Evolutionary conservation across 495 filamentous ascomycete species (phyloP).

Genomic region (Parachaetomium inaequale): DNA sequence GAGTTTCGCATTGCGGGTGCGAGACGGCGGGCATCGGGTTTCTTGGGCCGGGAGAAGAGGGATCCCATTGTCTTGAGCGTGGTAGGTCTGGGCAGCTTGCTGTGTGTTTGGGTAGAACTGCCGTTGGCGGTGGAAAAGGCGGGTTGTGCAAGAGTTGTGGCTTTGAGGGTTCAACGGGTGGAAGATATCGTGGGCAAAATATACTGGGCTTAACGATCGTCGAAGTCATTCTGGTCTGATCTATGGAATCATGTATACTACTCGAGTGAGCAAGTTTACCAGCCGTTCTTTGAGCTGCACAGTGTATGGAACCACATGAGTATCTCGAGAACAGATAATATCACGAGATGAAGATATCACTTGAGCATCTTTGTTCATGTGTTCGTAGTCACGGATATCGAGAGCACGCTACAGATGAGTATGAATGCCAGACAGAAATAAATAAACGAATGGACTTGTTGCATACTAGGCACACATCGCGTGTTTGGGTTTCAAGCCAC

Average conservation of each 20-base stretch:
- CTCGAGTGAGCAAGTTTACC: not conserved
- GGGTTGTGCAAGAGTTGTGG: too few species aligned
- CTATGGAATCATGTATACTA: not conserved
- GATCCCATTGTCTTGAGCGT: constrained; percentile 2
- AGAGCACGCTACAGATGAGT: too few species aligned
- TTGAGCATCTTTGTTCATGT: not conserved
- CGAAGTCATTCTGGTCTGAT: not conserved
- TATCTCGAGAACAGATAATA: not conserved
- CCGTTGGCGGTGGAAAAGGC: too few species aligned
- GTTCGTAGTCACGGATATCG: not conserved
- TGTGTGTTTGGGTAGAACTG: not conserved
- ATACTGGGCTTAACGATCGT: not conserved
- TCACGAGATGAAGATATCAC: not conserved
- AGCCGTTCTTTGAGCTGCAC: not conserved
- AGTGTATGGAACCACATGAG: not conserved
- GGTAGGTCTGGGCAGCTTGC: not conserved
- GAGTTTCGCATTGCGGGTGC: not conserved
- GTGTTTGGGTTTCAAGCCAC: too few species aligned
- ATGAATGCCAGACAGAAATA: too few species aligned
- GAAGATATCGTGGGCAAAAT: too few species aligned
- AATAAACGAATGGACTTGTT: too few species aligned
- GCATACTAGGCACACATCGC: too few species aligned
- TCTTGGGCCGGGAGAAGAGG: not conserved
- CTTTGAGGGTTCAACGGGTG: too few species aligned
- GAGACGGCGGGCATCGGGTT: not conserved